Evolutionary conservation across 163 green algal genomes (phyloP), one percentile per base, ranked within the genome.

Genomic region (Botryococcus braunii): DNA sequence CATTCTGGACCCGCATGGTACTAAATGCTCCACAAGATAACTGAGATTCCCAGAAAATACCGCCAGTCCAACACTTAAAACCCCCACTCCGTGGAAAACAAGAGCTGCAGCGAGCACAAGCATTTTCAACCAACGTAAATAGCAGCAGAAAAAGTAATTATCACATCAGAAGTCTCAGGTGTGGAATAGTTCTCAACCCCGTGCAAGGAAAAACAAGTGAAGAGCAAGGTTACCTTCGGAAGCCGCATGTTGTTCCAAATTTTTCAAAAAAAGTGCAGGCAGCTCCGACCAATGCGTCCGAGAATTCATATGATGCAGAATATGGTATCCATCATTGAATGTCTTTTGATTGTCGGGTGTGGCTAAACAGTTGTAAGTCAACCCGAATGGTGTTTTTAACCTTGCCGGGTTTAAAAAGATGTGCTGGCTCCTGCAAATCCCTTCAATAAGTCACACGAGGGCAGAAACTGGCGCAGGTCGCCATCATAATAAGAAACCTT

Each of bases 281-380:
- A 95, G 68, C 74, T 92, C 76, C 2, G 66, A 82, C 91, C 91
- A 97, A 71, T 96, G 91, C 39, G 87, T 59, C 55, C 78, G 77
- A 13, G 80, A 86, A 70, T 96, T 95, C 40, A 83, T 69, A 72
- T 97, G 91, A 72, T 97, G 91, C 32, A 38, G 38, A 31, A 67
- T 69, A 31, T 76, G 70, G 75, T 95, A 97, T 25, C 91, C 91
- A 56, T 97, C 91, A 69, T 97, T 96, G 83, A 92, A 97, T 0
- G 79, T 91, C 7, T 69, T 77, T 6, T 64, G 40, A 66, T 97
- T 97, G 76, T 95, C 91, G 0, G 62, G 17, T 40, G 74, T 86
- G 21, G 71, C 78, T 21, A 95, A 32, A 66, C 83, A 91, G 68
- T 93, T 95, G 88, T 96, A 97, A 32, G 91, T 85, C 56, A 86